phyloP scores from a whole-genome alignment of 2,329 filamentous ascomycete species.

The Beauveria sp. region DNA sequence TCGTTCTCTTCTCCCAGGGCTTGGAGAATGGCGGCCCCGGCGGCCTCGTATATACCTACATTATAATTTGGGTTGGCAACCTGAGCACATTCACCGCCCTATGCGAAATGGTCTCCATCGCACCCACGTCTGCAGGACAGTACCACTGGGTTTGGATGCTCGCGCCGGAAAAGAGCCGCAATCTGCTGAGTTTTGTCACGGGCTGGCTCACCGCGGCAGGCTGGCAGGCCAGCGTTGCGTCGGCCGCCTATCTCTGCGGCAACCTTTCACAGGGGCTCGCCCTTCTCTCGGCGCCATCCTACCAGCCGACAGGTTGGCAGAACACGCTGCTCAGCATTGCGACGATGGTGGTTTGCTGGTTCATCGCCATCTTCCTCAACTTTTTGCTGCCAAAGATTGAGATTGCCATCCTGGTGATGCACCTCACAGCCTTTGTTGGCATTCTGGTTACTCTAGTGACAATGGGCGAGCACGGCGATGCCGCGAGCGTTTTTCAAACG shows the following conservation, averaged over 20 bases:
- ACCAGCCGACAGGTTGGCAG: constrained; percentile 3
- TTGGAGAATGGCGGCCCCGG: constrained; percentile 38
- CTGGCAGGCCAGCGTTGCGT: constrained; percentile 20
- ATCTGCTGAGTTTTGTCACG: constrained; percentile 27
- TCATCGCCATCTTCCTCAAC: not conserved
- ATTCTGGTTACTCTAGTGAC: constrained; percentile 2
- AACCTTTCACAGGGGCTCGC: not conserved
- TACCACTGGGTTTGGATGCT: constrained; percentile 50
- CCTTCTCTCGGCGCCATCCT: not conserved
- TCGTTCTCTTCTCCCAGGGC: constrained; percentile 19
- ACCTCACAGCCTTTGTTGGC: constrained; percentile 6
- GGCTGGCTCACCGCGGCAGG: constrained; percentile 21
- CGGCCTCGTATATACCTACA: constrained; percentile 42
- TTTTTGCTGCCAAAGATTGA: constrained; percentile 11
- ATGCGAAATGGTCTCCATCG: constrained; percentile 31
- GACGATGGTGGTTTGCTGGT: not conserved
- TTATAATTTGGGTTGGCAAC: constrained; percentile 35
- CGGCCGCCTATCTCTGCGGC: constrained; percentile 9
- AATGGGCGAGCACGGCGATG: constrained; percentile 6
- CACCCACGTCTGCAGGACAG: constrained; percentile 44
- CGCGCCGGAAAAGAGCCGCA: constrained; percentile 33
- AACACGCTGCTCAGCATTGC: constrained; percentile 7
- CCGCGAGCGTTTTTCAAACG: constrained; percentile 1
- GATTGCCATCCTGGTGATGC: constrained; percentile 6
- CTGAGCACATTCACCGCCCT: constrained; percentile 26